Conservation (phyloP, 2,329 filamentous ascomycete genomes). For the Diaporthe helianthi region DNA sequence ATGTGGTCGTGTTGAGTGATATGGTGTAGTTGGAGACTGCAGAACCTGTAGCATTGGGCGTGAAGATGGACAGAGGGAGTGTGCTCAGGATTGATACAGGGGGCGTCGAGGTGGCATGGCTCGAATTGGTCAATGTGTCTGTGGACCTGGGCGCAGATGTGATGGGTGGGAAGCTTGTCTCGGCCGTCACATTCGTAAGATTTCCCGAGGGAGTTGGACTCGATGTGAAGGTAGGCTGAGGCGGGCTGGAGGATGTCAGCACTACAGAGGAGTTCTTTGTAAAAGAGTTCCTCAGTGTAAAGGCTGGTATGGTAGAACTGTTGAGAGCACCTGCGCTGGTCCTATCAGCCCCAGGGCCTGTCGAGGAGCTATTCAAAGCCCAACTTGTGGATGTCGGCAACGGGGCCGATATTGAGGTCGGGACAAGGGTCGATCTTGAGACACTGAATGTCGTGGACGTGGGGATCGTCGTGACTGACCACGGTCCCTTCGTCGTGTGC, state of each 20-base stretch:
- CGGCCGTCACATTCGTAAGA: not conserved
- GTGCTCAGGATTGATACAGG: not conserved
- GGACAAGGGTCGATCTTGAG: not conserved
- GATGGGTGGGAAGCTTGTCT: slow-evolving; percentile 1
- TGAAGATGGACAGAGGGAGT: slow-evolving; percentile 16
- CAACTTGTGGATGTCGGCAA: not conserved
- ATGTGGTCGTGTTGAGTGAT: not conserved
- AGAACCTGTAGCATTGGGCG: not conserved
- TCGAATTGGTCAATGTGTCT: not conserved
- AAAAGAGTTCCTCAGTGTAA: slow-evolving; percentile 15
- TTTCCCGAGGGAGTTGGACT: not conserved
- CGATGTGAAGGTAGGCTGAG: not conserved
- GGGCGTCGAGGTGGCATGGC: not conserved
- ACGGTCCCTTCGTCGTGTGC: not conserved
- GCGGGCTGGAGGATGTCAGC: not conserved
- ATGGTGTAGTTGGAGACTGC: not conserved
- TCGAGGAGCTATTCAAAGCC: not conserved
- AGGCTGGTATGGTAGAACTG: not conserved
- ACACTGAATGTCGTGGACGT: not conserved
- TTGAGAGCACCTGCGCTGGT: slow-evolving; percentile 9
- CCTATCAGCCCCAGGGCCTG: not conserved
- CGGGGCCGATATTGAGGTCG: too few relatives aligned
- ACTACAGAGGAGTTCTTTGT: not conserved
- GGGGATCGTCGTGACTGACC: not conserved
- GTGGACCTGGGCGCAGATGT: not conserved